These are phyloP conservation scores for Huntiella bhutanensis DNA, from an alignment of 2,329 filamentous ascomycete species.

Conservation along the genomic window DNA sequence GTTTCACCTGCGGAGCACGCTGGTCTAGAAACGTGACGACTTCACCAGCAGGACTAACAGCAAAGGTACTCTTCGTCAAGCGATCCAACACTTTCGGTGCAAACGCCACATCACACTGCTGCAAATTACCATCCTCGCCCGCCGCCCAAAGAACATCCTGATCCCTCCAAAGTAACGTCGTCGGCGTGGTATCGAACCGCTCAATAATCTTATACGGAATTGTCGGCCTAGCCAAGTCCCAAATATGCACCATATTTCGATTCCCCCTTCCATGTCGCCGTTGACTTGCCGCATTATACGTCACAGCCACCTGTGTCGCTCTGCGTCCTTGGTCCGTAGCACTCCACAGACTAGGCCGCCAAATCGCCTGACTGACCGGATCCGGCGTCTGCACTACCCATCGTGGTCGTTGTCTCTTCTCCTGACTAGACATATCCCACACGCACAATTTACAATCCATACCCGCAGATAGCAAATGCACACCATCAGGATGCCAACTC, in stretches of 20 bases:
- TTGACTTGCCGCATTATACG: constrained; percentile 38
- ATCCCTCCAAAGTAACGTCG: constrained; percentile 42
- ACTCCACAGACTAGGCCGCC: constrained; percentile 48
- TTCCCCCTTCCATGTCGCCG: constrained; percentile 26
- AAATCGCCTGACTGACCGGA: constrained; percentile 38
- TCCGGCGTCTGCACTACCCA: constrained; percentile 42
- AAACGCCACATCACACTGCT: constrained; percentile 46
- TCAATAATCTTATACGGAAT: constrained; percentile 50
- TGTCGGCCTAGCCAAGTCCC: constrained; percentile 48
- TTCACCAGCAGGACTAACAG: constrained; percentile 41
- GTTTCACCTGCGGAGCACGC: constrained; percentile 18
- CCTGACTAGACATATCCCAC: constrained; percentile 44
- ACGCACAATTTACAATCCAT: constrained; percentile 42
- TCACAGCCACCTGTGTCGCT: constrained; percentile 41
- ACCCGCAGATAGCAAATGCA: constrained; percentile 45
- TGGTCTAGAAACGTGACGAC: constrained; percentile 44
- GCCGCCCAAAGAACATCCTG: constrained; percentile 49
- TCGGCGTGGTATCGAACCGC: constrained; percentile 37
- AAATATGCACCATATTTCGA: constrained; percentile 42
- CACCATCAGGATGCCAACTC: constrained; percentile 49
- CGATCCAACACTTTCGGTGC: constrained; percentile 44
- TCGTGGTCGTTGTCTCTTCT: constrained; percentile 45
- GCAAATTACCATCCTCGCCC: constrained; percentile 41
- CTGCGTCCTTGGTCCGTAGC: constrained; percentile 39
- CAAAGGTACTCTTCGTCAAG: constrained; percentile 39